Evolutionary conservation across 129 eudicot species (phyloP).

Genomic region (Helianthus annuus): HanXRQr2.0-SUNRISE NC_035438.2:10838413-10838912

Average conservation of each 20-base stretch:
- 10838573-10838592: constrained; percentile 59
- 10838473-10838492: constrained; percentile 79
- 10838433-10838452: constrained; percentile 59
- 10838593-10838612: constrained; percentile 53
- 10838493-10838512: constrained; percentile 59
- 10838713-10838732: constrained; percentile 86
- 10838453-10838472: constrained; percentile 55
- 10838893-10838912: constrained; percentile 71
- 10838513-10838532: constrained; percentile 46
- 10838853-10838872: constrained; percentile 43
- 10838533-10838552: constrained; percentile 45
- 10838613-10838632: constrained; percentile 49
- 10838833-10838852: constrained; percentile 52
- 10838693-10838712: constrained; percentile 84
- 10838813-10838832: constrained; percentile 54
- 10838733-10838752: constrained; percentile 50
- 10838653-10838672: constrained; percentile 55
- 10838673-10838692: constrained; percentile 44
- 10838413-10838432: constrained; percentile 53
- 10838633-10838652: constrained; percentile 70
- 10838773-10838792: constrained; percentile 63
- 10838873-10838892: constrained; percentile 67
- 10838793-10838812: constrained; percentile 57
- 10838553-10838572: constrained; percentile 37
- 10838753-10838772: constrained; percentile 35